Conservation (phyloP, 2,329 filamentous ascomycete species). For the Trichothecium roseum region DNA sequence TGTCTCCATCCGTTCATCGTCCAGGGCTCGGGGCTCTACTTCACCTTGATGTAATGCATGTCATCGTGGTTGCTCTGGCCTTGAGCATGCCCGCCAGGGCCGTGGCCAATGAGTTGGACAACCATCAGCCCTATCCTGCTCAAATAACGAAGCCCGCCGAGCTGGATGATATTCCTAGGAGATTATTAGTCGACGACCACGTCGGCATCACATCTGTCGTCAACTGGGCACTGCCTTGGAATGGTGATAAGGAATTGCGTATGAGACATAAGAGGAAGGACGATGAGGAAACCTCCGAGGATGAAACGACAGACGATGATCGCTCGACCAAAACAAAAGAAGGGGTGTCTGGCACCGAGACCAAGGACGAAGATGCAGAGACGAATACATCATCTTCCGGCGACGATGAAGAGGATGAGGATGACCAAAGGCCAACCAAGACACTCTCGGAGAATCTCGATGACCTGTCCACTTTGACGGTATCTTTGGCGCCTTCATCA, state of each 20-base stretch:
- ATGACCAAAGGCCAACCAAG: conserved; percentile 2
- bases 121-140: background rate
- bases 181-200: conserved; percentile 7
- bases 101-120: too few species aligned
- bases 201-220: background rate
- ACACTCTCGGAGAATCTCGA: conserved; percentile 1
- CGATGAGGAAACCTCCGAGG: conserved; percentile 6
- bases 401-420: conserved; percentile 2
- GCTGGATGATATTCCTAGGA: background rate
- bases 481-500: background rate
- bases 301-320: background rate
- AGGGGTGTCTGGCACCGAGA: background rate
- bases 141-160: background rate
- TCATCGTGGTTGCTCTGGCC: too few species aligned
- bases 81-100: too few species aligned
- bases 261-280: conserved; percentile 15
- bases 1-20: too few species aligned
- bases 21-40: too few species aligned
- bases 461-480: background rate
- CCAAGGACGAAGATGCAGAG: conserved; percentile 6
- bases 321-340: background rate
- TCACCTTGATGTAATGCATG: too few species aligned
- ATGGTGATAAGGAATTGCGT: conserved; percentile 7
- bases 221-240: background rate
- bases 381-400: background rate